Percentiles rank a stretch among this genome's conserved stretches.
phyloP scores from a whole-genome alignment of 805 yeast species.

The Nakazawaea pomicola region DNA sequence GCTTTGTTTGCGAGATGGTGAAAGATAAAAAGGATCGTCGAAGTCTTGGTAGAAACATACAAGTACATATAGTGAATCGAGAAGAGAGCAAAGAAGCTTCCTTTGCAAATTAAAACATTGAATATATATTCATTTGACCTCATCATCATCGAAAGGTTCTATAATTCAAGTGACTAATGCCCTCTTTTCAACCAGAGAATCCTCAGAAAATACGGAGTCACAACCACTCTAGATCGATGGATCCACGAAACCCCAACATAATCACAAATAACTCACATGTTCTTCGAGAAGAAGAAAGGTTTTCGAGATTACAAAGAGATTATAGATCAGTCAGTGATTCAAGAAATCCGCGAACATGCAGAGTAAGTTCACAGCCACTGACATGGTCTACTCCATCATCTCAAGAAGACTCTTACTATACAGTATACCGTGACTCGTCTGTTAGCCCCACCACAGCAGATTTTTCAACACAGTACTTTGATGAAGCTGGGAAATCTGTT shows the following conservation, averaged over 20 bases:
- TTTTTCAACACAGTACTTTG: neutral
- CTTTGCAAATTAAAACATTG: too few species aligned
- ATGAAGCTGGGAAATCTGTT: constrained; percentile 2
- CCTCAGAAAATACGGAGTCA: neutral
- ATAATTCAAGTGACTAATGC: too few species aligned
- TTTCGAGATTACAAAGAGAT: neutral
- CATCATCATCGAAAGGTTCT: too few species aligned
- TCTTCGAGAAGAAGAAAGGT: neutral
- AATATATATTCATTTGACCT: too few species aligned
- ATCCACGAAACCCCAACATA: neutral
- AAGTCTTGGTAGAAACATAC: too few species aligned
- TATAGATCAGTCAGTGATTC: neutral
- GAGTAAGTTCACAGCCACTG: too few species aligned
- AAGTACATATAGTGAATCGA: too few species aligned
- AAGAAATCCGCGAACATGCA: neutral
- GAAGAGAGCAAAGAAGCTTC: too few species aligned
- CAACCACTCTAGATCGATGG: neutral
- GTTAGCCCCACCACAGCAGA: neutral
- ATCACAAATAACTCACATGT: constrained; percentile 1
- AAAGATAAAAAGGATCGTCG: too few species aligned
- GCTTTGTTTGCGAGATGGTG: too few species aligned
- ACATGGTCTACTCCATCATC: neutral
- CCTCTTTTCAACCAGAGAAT: neutral
- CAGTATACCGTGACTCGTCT: constrained; percentile 7
- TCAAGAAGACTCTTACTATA: constrained; percentile 2